Conservation (phyloP, 2,329 filamentous ascomycete species). For the Hysterium pulicare region DNA sequence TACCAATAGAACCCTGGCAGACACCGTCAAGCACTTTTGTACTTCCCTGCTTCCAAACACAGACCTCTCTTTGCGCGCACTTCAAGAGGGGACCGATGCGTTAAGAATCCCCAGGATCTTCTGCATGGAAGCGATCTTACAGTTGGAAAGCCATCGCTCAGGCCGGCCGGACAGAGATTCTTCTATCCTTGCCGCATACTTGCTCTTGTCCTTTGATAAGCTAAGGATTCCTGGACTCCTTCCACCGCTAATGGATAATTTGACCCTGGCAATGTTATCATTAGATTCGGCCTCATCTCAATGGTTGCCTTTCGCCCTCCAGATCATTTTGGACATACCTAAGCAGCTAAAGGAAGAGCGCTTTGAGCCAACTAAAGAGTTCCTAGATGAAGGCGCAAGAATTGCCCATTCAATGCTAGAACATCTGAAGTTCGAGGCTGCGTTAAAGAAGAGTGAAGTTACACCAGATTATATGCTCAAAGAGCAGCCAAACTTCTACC, state of each 20-base stretch:
- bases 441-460: conserved; percentile 11
- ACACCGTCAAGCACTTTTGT: conserved; percentile 7
- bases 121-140: too few relatives aligned
- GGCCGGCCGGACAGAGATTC: too few relatives aligned
- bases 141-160: too few relatives aligned
- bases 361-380: conserved; percentile 6
- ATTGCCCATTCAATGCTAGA: conserved; percentile 9
- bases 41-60: background rate
- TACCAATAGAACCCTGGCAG: background rate
- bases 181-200: too few relatives aligned
- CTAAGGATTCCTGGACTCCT: too few relatives aligned
- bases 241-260: conserved; percentile 11
- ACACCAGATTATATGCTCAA: conserved; percentile 19
- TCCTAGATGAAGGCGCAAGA: conserved; percentile 7
- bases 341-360: conserved; percentile 4
- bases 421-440: conserved; percentile 17
- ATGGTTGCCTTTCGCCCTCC: conserved; percentile 16
- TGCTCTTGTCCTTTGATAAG: too few relatives aligned
- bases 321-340: conserved; percentile 13
- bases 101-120: too few relatives aligned
- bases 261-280: conserved; percentile 10
- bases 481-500: conserved; percentile 15
- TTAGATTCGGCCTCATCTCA: too few relatives aligned
- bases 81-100: too few relatives aligned
- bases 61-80: too few relatives aligned